These are phyloP conservation scores for Garcia nutans DNA, from an alignment of 345 rosid species.

Conservation along the genomic window DNA sequence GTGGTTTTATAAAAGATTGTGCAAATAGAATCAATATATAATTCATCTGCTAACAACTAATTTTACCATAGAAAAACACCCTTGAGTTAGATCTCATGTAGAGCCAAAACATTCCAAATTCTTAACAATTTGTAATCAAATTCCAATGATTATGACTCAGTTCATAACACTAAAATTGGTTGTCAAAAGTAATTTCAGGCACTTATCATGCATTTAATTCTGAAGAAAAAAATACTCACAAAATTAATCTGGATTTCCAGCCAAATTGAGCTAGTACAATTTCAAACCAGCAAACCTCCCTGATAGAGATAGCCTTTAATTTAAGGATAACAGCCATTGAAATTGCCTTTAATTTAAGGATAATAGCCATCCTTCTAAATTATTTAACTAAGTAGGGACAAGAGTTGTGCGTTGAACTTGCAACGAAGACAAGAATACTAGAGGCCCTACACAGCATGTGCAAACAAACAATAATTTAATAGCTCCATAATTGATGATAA, in stretches of 20 bases:
- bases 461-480: conserved; percentile 19
- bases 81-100: neutral
- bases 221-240: no score
- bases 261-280: no score
- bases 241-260: no score
- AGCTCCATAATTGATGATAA: neutral
- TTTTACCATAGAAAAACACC: neutral
- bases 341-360: no score
- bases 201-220: no score
- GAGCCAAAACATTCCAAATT: neutral
- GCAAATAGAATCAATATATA: neutral
- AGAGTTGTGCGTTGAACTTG: neutral
- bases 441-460: conserved; percentile 30
- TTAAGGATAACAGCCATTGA: neutral
- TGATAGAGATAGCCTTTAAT: no score
- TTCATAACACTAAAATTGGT: neutral
- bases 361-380: neutral
- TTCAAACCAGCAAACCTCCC: no score
- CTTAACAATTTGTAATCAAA: no score
- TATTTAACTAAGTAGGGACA: neutral
- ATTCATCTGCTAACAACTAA: no score
- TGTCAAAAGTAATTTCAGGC: no score
- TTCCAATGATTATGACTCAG: neutral
- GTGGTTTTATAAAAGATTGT: neutral
- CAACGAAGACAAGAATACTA: neutral